These are phyloP conservation scores for Colletotrichum plurivorum DNA, from an alignment of 2,329 filamentous ascomycete species.

Conservation along the genomic window DNA sequence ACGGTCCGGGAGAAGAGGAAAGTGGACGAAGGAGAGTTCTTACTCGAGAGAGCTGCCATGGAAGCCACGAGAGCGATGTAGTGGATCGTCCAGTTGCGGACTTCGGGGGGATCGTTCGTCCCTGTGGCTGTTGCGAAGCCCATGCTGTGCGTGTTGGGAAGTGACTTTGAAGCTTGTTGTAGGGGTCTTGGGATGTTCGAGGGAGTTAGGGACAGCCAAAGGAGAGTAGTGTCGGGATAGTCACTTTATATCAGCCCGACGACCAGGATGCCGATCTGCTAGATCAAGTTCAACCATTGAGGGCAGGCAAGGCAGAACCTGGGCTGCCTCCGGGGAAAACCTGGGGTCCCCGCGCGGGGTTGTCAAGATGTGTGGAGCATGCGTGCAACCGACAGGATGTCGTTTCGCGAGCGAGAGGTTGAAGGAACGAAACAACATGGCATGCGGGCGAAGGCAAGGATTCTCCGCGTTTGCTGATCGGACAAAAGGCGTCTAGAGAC, in stretches of 20 bases:
- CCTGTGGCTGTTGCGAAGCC: slow-evolving; percentile 51
- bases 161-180: neutral
- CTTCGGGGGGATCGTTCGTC: slow-evolving; percentile 51
- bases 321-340: slow-evolving; percentile 1
- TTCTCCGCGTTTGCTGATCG: slow-evolving; percentile 1
- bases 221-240: neutral
- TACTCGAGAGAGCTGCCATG: slow-evolving; percentile 52
- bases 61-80: slow-evolving; percentile 50
- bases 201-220: too few species aligned
- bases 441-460: neutral
- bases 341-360: slow-evolving; percentile 12
- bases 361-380: neutral
- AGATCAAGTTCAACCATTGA: neutral
- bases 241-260: neutral
- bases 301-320: neutral
- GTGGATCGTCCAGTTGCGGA: slow-evolving; percentile 52
- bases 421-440: too few species aligned
- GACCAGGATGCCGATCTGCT: neutral
- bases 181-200: neutral
- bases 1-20: neutral
- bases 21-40: slow-evolving; percentile 19
- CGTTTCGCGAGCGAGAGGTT: slow-evolving; percentile 2
- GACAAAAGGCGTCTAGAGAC: neutral
- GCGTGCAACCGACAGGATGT: neutral
- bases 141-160: neutral